Conservation (phyloP, 2,329 filamentous ascomycete genomes). For the Colletotrichum theobromicola region DNA sequence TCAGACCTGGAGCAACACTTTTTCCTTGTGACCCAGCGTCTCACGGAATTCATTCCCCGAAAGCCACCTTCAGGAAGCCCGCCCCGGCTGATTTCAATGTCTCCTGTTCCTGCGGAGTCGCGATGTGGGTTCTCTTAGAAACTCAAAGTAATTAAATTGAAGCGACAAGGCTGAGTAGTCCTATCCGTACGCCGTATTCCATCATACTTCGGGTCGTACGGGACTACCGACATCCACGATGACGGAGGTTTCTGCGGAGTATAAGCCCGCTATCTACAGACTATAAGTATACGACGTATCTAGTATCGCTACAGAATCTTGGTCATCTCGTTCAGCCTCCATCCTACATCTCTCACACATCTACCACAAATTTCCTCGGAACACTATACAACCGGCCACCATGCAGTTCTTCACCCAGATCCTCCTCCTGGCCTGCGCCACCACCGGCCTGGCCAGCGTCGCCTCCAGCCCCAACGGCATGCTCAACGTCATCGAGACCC, state of each 20-base stretch:
- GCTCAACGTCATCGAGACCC: neutral
- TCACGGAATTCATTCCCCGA: neutral
- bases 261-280: neutral
- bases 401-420: neutral
- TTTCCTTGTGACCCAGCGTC: rapidly evolving
- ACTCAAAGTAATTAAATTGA: neutral
- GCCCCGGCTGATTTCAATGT: neutral
- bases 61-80: rapidly evolving
- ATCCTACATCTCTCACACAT: neutral
- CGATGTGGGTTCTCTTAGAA: neutral
- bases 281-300: neutral
- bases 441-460: neutral
- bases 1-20: neutral
- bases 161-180: neutral
- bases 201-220: neutral
- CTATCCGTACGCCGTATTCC: too few relatives aligned
- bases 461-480: neutral
- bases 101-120: neutral
- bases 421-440: neutral
- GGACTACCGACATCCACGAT: neutral
- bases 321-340: neutral
- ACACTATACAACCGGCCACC: neutral
- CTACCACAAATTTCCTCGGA: neutral
- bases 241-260: neutral
- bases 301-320: neutral